Evolutionary conservation across 768 basidiomycete genomes (phyloP), one percentile per base, ranked within the genome.

Genomic region (Tulasnella sp.): DNA sequence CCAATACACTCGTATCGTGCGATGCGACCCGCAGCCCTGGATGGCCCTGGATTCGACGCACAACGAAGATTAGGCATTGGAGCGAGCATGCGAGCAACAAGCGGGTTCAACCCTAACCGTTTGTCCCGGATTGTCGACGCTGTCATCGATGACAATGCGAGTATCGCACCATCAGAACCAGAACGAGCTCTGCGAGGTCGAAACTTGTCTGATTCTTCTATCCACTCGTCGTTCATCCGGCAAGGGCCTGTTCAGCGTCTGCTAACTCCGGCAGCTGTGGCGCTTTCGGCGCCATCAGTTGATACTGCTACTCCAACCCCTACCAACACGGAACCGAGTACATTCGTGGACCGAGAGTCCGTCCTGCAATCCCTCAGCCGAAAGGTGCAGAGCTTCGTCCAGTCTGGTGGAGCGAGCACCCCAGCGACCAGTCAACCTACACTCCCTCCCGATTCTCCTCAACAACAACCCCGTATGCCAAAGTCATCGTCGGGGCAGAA

Each of bases 121-220:
- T 80, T 93, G 38, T 91, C 93, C 38, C 86, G 90, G 74, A 88
- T 88, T 71, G 89, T 94, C 3, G 93, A 94, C 82, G 93, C 93
- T 0, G 87, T 94, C 37, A 88, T 94, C 77, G 93, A 94, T 78
- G 83, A 68, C 29, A 58, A 67, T 42, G 64, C 40, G 37, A 77
- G 72, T 40, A 72, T 78, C 49, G 76, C 77, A 9, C 15, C 71
- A 71, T 74, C 72, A 58, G 70, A 73, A 74, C 29, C 90, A 34
- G 86, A 91, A 69, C 89, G 89, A 29, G 89, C 90, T 22, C 84
- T 96, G 8, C 88, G 89, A 49, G 49, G 52, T 37, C 88, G 96
- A 74, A 94, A 95, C 1, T 83, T 97, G 71, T 94, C 93, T 1
- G 97, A 98, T 82, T 96, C 95, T 0, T 96, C 94, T 1, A 95